Conservation (phyloP, 1,139 yeast genomes). For the Taphrina confusa region DNA sequence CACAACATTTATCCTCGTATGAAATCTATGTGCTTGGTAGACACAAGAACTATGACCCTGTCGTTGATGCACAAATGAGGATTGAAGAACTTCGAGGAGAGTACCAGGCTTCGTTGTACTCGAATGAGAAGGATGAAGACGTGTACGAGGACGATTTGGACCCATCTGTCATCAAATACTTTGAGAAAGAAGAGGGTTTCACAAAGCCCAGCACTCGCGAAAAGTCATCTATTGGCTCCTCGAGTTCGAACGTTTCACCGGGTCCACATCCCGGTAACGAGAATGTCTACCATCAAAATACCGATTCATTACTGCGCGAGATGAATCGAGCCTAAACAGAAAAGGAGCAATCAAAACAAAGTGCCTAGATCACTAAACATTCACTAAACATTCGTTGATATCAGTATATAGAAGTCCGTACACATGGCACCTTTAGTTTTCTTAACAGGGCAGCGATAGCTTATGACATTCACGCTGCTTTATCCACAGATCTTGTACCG, state of each 20-base stretch:
- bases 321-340: conserved; percentile 7
- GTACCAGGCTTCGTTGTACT: conserved; percentile 44
- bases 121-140: conserved; percentile 8
- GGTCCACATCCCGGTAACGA: not conserved
- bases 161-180: conserved; percentile 10
- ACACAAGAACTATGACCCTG: conserved; percentile 47
- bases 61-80: conserved; percentile 48
- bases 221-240: conserved; percentile 1
- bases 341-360: no score
- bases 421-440: no score
- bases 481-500: no score
- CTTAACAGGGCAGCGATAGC: no score
- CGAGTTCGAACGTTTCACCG: not conserved
- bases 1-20: conserved; percentile 47
- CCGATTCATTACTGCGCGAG: conserved; percentile 13
- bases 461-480: no score
- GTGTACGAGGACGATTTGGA: conserved; percentile 12
- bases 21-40: conserved; percentile 46
- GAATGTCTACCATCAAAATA: not conserved
- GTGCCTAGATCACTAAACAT: no score
- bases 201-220: not conserved
- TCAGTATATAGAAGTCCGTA: no score
- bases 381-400: no score
- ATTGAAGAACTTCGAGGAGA: conserved; percentile 48
- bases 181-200: conserved; percentile 2